Evolutionary conservation across 106 monocot genomes (phyloP).

Genomic region (Platanthera zijinensis): DNA sequence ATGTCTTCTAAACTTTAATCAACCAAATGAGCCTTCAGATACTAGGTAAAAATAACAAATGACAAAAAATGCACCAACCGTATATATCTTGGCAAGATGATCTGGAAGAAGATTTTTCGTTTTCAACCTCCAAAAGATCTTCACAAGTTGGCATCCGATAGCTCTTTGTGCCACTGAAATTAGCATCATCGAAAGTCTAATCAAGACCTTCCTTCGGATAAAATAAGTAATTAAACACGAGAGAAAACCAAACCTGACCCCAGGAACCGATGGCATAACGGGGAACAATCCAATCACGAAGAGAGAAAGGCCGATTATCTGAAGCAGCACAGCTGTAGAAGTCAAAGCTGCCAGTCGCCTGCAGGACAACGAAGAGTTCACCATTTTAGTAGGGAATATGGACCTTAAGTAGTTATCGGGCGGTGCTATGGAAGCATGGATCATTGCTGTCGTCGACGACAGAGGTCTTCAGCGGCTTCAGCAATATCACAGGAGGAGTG

Average conservation of each 20-base stretch:
- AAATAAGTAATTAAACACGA: background rate
- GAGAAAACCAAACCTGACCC: slow-evolving; percentile 46
- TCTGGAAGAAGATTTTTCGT: slow-evolving; percentile 25
- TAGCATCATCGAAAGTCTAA: background rate
- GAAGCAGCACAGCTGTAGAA: slow-evolving; percentile 46
- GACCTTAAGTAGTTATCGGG: no score
- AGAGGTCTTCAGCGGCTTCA: no score
- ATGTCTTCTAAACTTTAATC: no score
- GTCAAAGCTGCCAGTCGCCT: slow-evolving; percentile 31
- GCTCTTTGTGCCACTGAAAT: slow-evolving; percentile 71
- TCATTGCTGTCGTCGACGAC: no score
- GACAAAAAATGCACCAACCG: slow-evolving; percentile 25
- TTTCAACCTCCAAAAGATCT: slow-evolving; percentile 10
- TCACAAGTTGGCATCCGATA: slow-evolving; percentile 57
- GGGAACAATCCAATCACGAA: slow-evolving; percentile 89
- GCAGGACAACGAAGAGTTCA: slow-evolving; percentile 21
- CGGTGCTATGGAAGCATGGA: no score
- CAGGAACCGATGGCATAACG: slow-evolving; percentile 70
- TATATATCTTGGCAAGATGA: slow-evolving; percentile 55
- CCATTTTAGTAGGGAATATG: background rate
- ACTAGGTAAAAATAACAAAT: background rate
- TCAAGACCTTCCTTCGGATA: background rate
- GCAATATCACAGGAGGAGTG: no score
- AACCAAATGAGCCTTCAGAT: no score
- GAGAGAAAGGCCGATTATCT: slow-evolving; percentile 70